phyloP scores from a whole-genome alignment of 2,329 filamentous ascomycete species.

The Parastagonospora avenae region DNA sequence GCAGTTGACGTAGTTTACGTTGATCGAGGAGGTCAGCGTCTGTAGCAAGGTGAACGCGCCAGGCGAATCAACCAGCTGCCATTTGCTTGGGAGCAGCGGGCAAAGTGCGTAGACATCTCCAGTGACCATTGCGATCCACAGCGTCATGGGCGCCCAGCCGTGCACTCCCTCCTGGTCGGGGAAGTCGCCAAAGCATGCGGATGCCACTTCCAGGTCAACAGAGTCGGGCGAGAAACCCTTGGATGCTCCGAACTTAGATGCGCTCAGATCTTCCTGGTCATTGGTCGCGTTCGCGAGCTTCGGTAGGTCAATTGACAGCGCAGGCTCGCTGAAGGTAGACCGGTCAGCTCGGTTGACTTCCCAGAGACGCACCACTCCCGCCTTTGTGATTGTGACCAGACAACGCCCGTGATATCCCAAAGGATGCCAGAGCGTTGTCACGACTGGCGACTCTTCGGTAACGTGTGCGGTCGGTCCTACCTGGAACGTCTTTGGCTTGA shows the following conservation, averaged over 20 bases:
- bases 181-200: constrained; percentile 83
- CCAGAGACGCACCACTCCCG: constrained; percentile 89
- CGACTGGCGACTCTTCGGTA: constrained; percentile 78
- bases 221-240: constrained; percentile 86
- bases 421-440: constrained; percentile 89
- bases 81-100: constrained; percentile 84
- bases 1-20: constrained; percentile 62
- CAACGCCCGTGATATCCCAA: constrained; percentile 81
- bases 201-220: constrained; percentile 92
- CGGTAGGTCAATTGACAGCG: constrained; percentile 83
- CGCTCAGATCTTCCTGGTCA: constrained; percentile 80
- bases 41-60: constrained; percentile 72
- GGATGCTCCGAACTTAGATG: constrained; percentile 73
- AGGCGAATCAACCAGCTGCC: constrained; percentile 62
- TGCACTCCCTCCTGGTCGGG: constrained; percentile 61
- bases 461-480: constrained; percentile 93
- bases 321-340: constrained; percentile 84
- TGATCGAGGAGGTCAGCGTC: constrained; percentile 80
- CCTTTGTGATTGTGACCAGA: constrained; percentile 84
- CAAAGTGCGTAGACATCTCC: constrained; percentile 94
- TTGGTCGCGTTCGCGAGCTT: constrained; percentile 85
- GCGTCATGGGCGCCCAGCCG: constrained; percentile 90
- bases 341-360: constrained; percentile 83
- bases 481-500: constrained; percentile 85
- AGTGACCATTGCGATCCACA: constrained; percentile 95